Evolutionary conservation across 306 rosid species (phyloP).

Genomic region (Rubus idaeus): DNA sequence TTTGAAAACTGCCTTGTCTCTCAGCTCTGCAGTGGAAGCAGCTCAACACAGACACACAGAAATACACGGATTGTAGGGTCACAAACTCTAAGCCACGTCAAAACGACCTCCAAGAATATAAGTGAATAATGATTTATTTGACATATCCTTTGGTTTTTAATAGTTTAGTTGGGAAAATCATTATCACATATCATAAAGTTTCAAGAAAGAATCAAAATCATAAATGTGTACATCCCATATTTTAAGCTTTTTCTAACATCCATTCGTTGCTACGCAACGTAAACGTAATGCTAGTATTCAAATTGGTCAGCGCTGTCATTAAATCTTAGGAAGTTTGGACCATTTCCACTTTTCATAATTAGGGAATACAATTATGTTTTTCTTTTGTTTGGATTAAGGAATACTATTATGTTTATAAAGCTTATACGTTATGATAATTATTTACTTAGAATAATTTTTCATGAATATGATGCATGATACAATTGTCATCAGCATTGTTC

Average conservation of each 20-base stretch:
- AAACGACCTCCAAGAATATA: constrained; percentile 33
- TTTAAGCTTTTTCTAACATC: neutral
- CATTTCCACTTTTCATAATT: neutral
- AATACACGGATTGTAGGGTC: constrained; percentile 62
- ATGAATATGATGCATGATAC: neutral
- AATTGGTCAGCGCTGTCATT: neutral
- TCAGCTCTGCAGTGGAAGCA: neutral
- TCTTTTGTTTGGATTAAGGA: neutral
- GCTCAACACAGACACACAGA: constrained; percentile 28
- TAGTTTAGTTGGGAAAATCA: constrained; percentile 16
- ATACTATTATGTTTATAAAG: neutral
- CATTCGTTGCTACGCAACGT: constrained; percentile 28
- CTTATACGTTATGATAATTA: neutral
- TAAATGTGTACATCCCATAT: constrained; percentile 22
- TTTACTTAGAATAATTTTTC: neutral
- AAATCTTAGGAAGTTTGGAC: neutral
- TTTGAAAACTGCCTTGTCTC: constrained; percentile 12
- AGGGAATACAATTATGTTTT: neutral
- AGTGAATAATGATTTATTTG: neutral
- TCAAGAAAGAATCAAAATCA: neutral
- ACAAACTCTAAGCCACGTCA: constrained; percentile 36
- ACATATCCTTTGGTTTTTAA: neutral
- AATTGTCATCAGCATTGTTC: neutral
- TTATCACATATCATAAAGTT: neutral
- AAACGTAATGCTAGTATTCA: neutral